Conservation (phyloP, 495 filamentous ascomycete species). For the Hypoxylon perforatum region DNA sequence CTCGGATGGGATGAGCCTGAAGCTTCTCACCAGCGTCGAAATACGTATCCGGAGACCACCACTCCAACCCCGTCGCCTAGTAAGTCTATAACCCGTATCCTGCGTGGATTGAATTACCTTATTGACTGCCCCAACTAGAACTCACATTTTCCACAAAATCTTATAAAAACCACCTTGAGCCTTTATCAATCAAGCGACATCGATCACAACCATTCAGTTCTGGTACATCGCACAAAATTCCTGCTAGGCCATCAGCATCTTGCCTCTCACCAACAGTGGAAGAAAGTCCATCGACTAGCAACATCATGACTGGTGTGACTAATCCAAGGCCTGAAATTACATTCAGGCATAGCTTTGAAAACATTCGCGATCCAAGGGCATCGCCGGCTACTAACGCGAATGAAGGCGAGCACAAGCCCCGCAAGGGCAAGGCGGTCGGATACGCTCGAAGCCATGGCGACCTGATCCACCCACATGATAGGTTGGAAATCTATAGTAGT, state of each 20-base stretch:
- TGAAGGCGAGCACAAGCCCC: too few relatives aligned
- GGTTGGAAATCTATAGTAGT: background rate
- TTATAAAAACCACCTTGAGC: background rate
- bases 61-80: slow-evolving; percentile 46
- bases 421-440: background rate
- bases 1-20: slow-evolving; percentile 41
- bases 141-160: slow-evolving; percentile 4
- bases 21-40: slow-evolving; percentile 6
- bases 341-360: slow-evolving; percentile 3
- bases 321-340: background rate
- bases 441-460: background rate
- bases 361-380: background rate
- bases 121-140: slow-evolving; percentile 13
- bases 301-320: background rate
- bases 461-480: background rate
- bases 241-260: slow-evolving; percentile 30
- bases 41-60: slow-evolving; percentile 38
- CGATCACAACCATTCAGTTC: slow-evolving; percentile 40
- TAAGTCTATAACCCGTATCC: slow-evolving; percentile 9
- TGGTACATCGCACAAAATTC: slow-evolving; percentile 30
- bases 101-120: background rate
- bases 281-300: slow-evolving; percentile 39
- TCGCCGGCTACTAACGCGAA: background rate
- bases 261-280: slow-evolving; percentile 49
- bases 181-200: slow-evolving; percentile 35